Evolutionary conservation across 2,329 filamentous ascomycete species (phyloP), one percentile per base, ranked within the genome.

Genomic region (Diaporthe citriasiana): DNA sequence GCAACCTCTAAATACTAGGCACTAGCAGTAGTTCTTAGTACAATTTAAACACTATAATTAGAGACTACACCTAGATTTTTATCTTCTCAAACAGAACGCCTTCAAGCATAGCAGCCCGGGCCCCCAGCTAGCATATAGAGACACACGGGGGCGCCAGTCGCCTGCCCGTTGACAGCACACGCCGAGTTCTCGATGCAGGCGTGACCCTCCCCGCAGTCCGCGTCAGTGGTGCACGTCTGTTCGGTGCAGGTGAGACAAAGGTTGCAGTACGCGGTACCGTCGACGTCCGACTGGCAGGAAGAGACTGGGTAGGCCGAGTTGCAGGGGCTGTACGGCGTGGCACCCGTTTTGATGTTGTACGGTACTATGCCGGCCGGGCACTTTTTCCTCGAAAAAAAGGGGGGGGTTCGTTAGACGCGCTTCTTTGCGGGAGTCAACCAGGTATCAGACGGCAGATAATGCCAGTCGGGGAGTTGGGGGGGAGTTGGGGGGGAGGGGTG

Each of bases 91-190:
- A 40, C n/a, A 51, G 9, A 0, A 8, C 5, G 2, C 17, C 33
- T 3, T 68, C 63, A 68, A 53, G 60, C 68, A n/a, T 74, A 74
- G 40, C 74, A 75, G 8, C 74, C 74, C 22, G 33, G 17, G 6
- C 74, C 72, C 9, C 74, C 74, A 13, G 45, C 71, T 38, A 73
- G 66, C 74, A 75, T 75, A 13, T 75, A 75, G 30, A 75, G 55
- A 40, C 74, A 75, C 19, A 75, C 74, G 15, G 74, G 71, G 12
- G 72, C 45, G 17, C 74, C 74, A 35, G 40, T 55, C 9, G 59
- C 19, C 15, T 13, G 45, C 25, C 74, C 74, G 8, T 30, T 45
- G 19, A 75, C 72, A 57, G 72, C 12, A 30, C 74, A 75, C 3
- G 38, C 72, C n/a, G 74, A 75, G 53, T 74, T 60, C 72, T 57